A percentile compares a stretch with the other conserved stretches of the same genome.
These are phyloP conservation scores for Adansonia grandidieri DNA, from an alignment of 441 rosid genomes.

Conservation along the genomic window DNA sequence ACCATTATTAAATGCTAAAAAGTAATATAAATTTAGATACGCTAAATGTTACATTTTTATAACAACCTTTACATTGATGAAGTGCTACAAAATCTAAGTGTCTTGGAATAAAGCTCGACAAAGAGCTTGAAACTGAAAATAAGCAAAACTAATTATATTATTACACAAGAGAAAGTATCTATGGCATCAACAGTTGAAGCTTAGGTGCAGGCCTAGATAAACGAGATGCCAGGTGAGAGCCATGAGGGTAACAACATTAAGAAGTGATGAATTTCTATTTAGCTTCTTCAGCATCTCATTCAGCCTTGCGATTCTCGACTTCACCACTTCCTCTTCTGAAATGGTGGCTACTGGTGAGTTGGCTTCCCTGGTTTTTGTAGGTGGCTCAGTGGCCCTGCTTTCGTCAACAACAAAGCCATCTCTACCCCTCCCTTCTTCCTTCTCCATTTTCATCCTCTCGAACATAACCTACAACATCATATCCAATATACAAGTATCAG, in stretches of 20 bases:
- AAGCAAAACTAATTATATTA: neutral
- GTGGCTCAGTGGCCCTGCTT: conserved; percentile 13
- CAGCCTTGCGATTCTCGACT: conserved; percentile 36
- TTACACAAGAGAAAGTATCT: neutral
- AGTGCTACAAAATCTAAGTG: neutral
- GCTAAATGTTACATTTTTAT: no score
- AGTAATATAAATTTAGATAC: no score
- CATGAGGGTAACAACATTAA: conserved; percentile 54
- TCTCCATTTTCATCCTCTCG: conserved; percentile 69
- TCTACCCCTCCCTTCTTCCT: conserved; percentile 70
- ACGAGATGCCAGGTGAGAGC: conserved; percentile 71
- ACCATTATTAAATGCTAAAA: no score
- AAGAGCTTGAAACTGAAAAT: neutral
- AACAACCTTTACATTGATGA: neutral
- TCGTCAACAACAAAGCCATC: conserved; percentile 27
- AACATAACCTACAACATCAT: conserved; percentile 53
- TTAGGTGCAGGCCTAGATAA: conserved; percentile 50
- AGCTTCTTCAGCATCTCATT: conserved; percentile 64
- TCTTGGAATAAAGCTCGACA: neutral
- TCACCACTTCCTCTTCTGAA: conserved; percentile 39
- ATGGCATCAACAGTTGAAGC: conserved; percentile 30
- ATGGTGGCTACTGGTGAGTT: neutral
- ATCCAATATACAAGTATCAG: neutral
- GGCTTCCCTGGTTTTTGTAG: neutral
- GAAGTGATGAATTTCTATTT: conserved; percentile 65